Base-by-base conservation (phyloP, 164 flowering plant species). In the Vitis riparia region DNA sequence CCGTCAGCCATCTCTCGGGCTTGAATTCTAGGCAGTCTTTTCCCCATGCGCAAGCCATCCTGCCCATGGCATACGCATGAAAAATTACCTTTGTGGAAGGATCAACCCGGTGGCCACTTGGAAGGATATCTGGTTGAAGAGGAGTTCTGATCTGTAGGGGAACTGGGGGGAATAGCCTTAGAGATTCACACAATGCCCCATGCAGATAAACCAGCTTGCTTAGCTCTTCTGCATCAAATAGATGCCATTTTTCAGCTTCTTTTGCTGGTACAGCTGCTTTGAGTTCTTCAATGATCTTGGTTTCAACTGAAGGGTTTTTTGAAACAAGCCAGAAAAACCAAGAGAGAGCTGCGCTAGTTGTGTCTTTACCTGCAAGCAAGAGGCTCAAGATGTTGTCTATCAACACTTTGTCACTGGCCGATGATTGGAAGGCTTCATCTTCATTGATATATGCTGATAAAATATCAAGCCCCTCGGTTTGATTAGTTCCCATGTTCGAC, bases 341-440 rank as follows among this genome's bases (percentile, higher is more conserved):
- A 51, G 72, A 56, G 52, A 78, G 44, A 48, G 74, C 59, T 53
- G 69, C 61, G 27, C 68, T 66, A 8, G 69, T 67, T 3, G 81
- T 72, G 72, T 77, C 83, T 37, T 77, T 53, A 2, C 81, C 83
- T 0, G 77, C 84, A 0, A 73, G 29, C 75, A 78, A 63, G 47
- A 73, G 58, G 17, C 68, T 73, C 32, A 77, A 52, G 0, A 65
- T 30, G 2, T 74, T 58, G 63, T 32, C 44, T 32, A 32, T 32
- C 44, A 32, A 32, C 44, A 32, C 44, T 32, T 32, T 32, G 7
- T 32, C 44, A 7, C 44, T 7, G 44, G 44, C 44, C 44, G 44
- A 7, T 32, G 44, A 32, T 32, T 7, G 44, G 44, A 32, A 32
- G 7, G 50, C 17, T 44, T 57, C 52, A 14, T 51, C 75, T 3